Conservation (phyloP, 2,329 filamentous ascomycete species). For the Acephala macrosclerotiorum region DNA sequence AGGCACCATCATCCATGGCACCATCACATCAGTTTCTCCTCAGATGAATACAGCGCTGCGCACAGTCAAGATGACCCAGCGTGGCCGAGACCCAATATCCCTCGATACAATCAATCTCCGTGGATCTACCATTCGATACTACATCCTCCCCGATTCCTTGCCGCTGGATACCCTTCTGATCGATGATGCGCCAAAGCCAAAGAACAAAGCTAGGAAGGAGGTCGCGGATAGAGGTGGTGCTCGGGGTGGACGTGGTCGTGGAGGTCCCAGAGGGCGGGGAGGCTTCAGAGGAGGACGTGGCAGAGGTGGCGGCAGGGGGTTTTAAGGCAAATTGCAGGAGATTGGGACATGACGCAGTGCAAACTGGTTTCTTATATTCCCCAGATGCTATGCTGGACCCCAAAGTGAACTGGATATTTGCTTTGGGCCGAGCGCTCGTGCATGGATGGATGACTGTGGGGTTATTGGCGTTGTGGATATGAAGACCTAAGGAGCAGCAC, state of each 20-base stretch:
- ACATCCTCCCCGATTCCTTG: constrained; percentile 93
- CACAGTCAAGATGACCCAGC: constrained; percentile 95
- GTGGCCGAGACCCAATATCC: constrained; percentile 84
- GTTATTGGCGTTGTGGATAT: constrained; percentile 34
- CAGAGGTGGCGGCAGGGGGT: constrained; percentile 53
- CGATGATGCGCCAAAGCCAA: constrained; percentile 96
- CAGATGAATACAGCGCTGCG: constrained; percentile 98
- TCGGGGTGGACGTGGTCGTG: constrained; percentile 53
- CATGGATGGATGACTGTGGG: constrained; percentile 24
- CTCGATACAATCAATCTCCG: constrained; percentile 97
- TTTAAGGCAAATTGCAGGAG: constrained; percentile 34
- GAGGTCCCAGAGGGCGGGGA: constrained; percentile 55
- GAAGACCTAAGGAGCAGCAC: constrained; percentile 23
- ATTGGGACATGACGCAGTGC: not conserved
- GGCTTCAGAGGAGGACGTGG: constrained; percentile 53
- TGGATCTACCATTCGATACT: constrained; percentile 94
- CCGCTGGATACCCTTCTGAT: constrained; percentile 95
- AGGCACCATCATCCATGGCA: constrained; percentile 97
- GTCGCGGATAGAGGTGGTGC: constrained; percentile 60
- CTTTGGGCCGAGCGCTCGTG: constrained; percentile 3
- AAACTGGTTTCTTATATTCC: constrained; percentile 1
- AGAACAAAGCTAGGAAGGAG: constrained; percentile 99
- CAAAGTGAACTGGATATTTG: constrained; percentile 3
- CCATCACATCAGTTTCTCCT: constrained; percentile 94
- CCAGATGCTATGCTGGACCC: not conserved